These are phyloP conservation scores for Pythium vanterpoolii DNA, from an alignment of 352 stramenopile species.

Conservation along the genomic window DNA sequence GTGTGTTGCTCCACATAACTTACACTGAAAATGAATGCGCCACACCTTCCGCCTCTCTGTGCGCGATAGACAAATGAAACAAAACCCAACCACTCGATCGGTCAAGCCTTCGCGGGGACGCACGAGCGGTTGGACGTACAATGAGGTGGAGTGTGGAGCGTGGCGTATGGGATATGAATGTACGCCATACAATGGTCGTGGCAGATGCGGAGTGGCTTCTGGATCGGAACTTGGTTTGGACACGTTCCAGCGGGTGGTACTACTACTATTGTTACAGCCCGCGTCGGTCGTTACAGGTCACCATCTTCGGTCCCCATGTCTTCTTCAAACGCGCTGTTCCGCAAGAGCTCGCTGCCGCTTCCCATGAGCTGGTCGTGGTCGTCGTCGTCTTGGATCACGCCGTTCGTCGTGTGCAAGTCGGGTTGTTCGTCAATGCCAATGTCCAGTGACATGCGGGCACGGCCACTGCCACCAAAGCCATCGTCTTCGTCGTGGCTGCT, in stretches of 20 bases:
- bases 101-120: neutral
- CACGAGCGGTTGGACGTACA: neutral
- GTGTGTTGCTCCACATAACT: slow-evolving; percentile 22
- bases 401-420: slow-evolving; percentile 29
- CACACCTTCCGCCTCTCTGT: slow-evolving; percentile 7
- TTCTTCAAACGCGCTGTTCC: slow-evolving; percentile 58
- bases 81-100: slow-evolving; percentile 22
- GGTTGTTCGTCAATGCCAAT: slow-evolving; percentile 34
- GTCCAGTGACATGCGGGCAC: slow-evolving; percentile 8
- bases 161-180: neutral
- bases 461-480: slow-evolving; percentile 2
- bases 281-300: slow-evolving; percentile 17
- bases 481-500: slow-evolving; percentile 20
- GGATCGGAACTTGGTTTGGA: neutral
- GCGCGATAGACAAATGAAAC: slow-evolving; percentile 12
- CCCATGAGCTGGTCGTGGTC: slow-evolving; percentile 74
- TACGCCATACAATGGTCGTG: slow-evolving; percentile 3
- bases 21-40: slow-evolving; percentile 27
- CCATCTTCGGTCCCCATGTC: slow-evolving; percentile 29
- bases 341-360: slow-evolving; percentile 69
- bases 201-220: neutral
- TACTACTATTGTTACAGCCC: slow-evolving; percentile 13
- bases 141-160: neutral
- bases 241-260: neutral
- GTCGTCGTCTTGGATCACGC: slow-evolving; percentile 31